Conservation (phyloP, 257 asterid genomes). For the Oldenlandia corymbosa region DNA sequence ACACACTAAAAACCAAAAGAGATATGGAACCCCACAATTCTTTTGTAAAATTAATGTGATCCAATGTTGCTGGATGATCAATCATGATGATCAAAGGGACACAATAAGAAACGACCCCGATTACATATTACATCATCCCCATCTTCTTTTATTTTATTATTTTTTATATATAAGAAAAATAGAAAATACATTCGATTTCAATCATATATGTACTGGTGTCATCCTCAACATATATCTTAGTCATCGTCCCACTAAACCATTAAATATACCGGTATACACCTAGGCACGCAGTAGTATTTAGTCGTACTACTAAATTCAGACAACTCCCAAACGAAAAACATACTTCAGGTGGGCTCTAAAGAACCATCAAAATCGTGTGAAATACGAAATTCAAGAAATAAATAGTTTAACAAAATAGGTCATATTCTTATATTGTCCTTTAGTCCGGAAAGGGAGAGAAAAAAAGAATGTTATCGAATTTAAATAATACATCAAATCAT, state of each 20-base stretch:
- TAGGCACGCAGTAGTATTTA: too few relatives aligned
- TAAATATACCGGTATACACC: too few relatives aligned
- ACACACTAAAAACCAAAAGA: not conserved
- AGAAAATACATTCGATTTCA: not conserved
- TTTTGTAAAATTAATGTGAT: not conserved
- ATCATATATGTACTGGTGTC: not conserved
- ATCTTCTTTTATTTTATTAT: not conserved
- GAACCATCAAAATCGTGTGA: not conserved
- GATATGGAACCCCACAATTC: not conserved
- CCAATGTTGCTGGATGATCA: not conserved
- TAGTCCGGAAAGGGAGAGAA: too few relatives aligned
- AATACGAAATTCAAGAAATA: not conserved
- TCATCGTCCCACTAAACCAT: too few relatives aligned
- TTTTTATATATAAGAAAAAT: too few relatives aligned
- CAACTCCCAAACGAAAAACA: not conserved
- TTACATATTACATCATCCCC: conserved; percentile 11
- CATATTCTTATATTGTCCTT: too few relatives aligned
- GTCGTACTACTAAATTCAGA: conserved; percentile 4
- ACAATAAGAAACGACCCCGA: not conserved
- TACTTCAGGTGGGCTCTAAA: not conserved
- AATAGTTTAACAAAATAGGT: too few relatives aligned
- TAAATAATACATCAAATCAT: too few relatives aligned
- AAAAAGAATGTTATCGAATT: too few relatives aligned
- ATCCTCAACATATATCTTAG: not conserved
- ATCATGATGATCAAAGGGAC: conserved; percentile 2